A percentile compares a stretch with the other conserved stretches of the same genome.
Conservation (phyloP, 1,139 yeast genomes). For the Pichia sp. region DNA sequence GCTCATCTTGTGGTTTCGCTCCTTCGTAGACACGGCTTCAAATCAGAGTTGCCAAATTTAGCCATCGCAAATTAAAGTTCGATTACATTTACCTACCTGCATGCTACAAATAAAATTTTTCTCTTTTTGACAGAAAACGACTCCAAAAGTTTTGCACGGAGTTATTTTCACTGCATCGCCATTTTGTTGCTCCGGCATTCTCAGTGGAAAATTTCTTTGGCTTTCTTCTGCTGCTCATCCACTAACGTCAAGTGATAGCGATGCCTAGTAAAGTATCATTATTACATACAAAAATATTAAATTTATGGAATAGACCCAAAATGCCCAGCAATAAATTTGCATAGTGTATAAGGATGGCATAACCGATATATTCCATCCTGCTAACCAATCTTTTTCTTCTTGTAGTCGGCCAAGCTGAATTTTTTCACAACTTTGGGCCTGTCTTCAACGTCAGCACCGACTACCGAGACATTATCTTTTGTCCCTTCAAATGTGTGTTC, state of each 20-base stretch:
- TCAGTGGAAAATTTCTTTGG: neutral
- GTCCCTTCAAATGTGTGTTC: neutral
- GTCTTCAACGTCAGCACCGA: constrained; percentile 14
- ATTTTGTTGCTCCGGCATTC: neutral
- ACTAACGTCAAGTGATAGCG: constrained; percentile 8
- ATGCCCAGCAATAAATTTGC: neutral
- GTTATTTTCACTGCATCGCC: neutral
- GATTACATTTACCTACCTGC: no score
- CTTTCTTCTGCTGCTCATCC: neutral
- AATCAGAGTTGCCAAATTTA: no score
- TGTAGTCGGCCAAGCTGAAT: constrained; percentile 34
- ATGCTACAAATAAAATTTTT: neutral
- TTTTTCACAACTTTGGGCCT: constrained; percentile 31
- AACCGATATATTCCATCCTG: no score
- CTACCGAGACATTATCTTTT: neutral
- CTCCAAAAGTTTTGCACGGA: neutral
- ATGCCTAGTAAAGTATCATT: neutral
- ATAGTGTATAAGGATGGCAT: neutral
- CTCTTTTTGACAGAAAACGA: neutral
- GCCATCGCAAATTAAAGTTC: no score
- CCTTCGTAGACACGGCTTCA: no score
- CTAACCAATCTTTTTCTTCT: constrained; percentile 29
- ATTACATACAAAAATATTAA: neutral
- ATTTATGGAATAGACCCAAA: neutral
- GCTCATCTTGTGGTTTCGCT: no score